Evolutionary conservation across 2,329 filamentous ascomycete species (phyloP).

Genomic region (Gnomoniopsis sp.): DNA sequence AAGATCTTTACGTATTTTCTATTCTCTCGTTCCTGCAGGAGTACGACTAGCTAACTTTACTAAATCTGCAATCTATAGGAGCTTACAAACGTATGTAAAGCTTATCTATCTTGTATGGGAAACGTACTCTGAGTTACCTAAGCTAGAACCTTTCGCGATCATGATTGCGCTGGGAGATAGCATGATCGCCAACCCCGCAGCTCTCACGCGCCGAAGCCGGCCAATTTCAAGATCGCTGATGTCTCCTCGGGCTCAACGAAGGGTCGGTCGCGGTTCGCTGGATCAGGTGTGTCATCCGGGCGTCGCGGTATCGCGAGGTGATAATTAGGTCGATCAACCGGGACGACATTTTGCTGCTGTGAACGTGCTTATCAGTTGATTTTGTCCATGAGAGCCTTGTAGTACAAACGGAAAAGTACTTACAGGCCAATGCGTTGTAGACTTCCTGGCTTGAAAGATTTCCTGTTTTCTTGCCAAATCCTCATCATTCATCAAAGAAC

Average conservation of each 20-base stretch:
- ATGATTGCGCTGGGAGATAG: background rate
- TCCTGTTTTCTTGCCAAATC: constrained; percentile 7
- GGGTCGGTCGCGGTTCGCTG: constrained; percentile 5
- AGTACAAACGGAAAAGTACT: background rate
- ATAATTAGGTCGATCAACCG: background rate
- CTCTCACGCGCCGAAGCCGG: background rate
- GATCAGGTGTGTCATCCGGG: constrained; percentile 3
- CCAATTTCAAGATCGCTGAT: constrained; percentile 1
- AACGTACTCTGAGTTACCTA: too few relatives aligned
- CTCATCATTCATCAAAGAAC: constrained; percentile 1
- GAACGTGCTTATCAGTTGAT: background rate
- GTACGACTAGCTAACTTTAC: too few relatives aligned
- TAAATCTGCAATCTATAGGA: too few relatives aligned
- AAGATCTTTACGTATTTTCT: too few relatives aligned
- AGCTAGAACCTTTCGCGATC: too few relatives aligned
- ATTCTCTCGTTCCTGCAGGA: too few relatives aligned
- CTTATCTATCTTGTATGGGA: too few relatives aligned
- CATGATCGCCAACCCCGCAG: background rate
- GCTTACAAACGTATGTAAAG: too few relatives aligned
- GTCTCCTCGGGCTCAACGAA: constrained; percentile 9
- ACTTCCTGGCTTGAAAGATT: background rate
- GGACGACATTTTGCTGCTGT: constrained; percentile 14
- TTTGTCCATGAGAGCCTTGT: background rate
- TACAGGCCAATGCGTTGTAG: constrained; percentile 14
- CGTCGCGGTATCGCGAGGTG: background rate